These are phyloP conservation scores for Clitopilus hobsonii DNA, from an alignment of 768 basidiomycete species.

Conservation along the genomic window DNA sequence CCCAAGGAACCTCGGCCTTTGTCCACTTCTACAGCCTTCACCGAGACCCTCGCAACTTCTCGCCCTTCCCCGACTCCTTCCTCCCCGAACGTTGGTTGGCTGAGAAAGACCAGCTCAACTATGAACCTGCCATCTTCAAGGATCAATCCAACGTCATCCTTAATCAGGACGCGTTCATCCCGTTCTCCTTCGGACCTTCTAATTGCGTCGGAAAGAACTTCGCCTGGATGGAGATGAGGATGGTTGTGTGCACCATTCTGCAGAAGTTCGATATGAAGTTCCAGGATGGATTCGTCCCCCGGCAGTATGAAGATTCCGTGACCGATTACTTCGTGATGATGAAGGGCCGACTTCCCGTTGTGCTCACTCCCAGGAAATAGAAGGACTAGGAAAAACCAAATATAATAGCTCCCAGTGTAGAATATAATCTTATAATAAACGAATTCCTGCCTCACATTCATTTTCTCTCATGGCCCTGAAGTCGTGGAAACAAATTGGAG, in stretches of 20 bases:
- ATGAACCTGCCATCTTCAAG: constrained; percentile 29
- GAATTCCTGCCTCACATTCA: no score
- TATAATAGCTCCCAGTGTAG: not conserved
- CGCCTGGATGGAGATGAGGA: constrained; percentile 36
- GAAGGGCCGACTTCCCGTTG: constrained; percentile 24
- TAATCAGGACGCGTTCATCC: constrained; percentile 30
- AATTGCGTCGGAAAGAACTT: constrained; percentile 39
- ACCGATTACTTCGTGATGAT: constrained; percentile 30
- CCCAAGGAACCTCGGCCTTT: constrained; percentile 38
- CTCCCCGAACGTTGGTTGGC: constrained; percentile 35
- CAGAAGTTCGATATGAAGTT: constrained; percentile 32
- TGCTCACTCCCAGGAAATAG: constrained; percentile 26
- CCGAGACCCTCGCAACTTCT: constrained; percentile 42
- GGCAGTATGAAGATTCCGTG: constrained; percentile 26
- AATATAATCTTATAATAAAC: not conserved
- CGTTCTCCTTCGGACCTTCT: constrained; percentile 38
- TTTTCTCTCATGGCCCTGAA: no score
- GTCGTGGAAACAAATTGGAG: no score
- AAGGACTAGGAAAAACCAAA: not conserved
- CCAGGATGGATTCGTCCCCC: constrained; percentile 22
- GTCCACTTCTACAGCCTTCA: constrained; percentile 41
- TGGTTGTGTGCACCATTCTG: constrained; percentile 30
- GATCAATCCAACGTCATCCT: constrained; percentile 14
- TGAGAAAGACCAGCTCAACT: constrained; percentile 10
- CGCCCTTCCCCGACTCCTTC: constrained; percentile 38